Percentiles rank a stretch among this genome's conserved stretches.
Conservation (phyloP, 371 early-diverging fungal species). For the Rhizomucor pusillus region DNA sequence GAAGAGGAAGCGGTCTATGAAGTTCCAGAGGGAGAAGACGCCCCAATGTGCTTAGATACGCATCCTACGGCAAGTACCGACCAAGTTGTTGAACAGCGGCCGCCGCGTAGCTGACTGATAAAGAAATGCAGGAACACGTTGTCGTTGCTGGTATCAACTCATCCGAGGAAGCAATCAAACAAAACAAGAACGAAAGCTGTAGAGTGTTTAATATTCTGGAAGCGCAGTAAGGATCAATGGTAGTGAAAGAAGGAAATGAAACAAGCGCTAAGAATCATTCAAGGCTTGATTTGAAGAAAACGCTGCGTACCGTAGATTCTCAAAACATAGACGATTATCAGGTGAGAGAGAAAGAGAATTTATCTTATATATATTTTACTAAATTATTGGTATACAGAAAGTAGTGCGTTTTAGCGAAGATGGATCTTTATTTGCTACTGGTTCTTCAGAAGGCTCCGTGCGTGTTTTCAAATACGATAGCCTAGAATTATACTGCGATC, state of each 20-base stretch:
- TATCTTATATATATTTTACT: not conserved
- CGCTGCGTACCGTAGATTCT: slow-evolving; percentile 43
- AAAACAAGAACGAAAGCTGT: slow-evolving; percentile 61
- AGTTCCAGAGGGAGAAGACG: slow-evolving; percentile 63
- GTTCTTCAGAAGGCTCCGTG: slow-evolving; percentile 65
- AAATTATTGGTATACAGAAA: too few relatives aligned
- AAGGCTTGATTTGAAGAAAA: slow-evolving; percentile 10
- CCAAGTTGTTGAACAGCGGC: not conserved
- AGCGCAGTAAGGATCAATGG: slow-evolving; percentile 21
- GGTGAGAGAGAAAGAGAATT: slow-evolving; percentile 20
- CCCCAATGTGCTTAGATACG: slow-evolving; percentile 67
- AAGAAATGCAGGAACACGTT: slow-evolving; percentile 7
- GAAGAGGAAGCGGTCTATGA: slow-evolving; percentile 47
- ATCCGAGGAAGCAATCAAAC: slow-evolving; percentile 40
- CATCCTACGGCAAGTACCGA: slow-evolving; percentile 54
- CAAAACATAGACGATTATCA: slow-evolving; percentile 49
- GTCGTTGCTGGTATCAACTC: slow-evolving; percentile 64
- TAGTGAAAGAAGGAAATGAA: not conserved
- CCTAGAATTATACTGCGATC: slow-evolving; percentile 6
- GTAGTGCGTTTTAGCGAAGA: slow-evolving; percentile 52
- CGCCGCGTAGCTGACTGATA: not conserved
- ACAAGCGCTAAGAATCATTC: too few relatives aligned
- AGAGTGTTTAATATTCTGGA: slow-evolving; percentile 53
- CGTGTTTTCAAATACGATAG: slow-evolving; percentile 59
- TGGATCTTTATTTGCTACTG: slow-evolving; percentile 61